Percentiles rank a stretch among this genome's conserved stretches.
phyloP scores from a whole-genome alignment of 805 yeast genomes.

The Saccharomyces jurei region DNA sequence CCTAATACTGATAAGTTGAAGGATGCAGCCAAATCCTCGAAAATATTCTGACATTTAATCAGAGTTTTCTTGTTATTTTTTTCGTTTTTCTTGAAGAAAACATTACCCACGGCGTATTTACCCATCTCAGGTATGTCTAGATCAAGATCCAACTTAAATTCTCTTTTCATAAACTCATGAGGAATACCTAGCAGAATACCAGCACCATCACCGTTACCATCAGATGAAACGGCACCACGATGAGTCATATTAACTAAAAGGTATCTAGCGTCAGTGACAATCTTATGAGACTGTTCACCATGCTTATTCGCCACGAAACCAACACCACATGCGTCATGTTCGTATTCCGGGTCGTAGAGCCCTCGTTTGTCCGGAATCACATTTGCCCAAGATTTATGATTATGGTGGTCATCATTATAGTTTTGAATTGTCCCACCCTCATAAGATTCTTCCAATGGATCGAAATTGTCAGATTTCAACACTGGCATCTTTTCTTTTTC shows the following conservation, averaged over 20 bases:
- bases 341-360: constrained; percentile 85
- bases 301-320: constrained; percentile 94
- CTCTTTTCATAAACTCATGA: constrained; percentile 77
- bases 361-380: constrained; percentile 82
- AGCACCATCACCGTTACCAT: constrained; percentile 98
- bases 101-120: constrained; percentile 91
- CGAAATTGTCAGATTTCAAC: constrained; percentile 20
- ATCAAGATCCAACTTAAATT: constrained; percentile 64
- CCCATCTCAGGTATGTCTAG: constrained; percentile 68
- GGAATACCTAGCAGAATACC: constrained; percentile 92
- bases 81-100: constrained; percentile 80
- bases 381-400: constrained; percentile 84
- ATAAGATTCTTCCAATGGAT: constrained; percentile 25
- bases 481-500: constrained; percentile 3
- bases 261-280: constrained; percentile 81
- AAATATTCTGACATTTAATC: constrained; percentile 62
- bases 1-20: constrained; percentile 79
- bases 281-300: constrained; percentile 80
- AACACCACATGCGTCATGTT: constrained; percentile 97
- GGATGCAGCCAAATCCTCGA: constrained; percentile 70
- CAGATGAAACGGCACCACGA: constrained; percentile 95
- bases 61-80: constrained; percentile 41
- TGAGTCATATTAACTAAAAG: constrained; percentile 96
- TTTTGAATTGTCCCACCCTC: constrained; percentile 23
- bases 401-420: constrained; percentile 4